Conservation (phyloP, 176 grass and related monocot genomes). For the Elymus sibiricus region DNA sequence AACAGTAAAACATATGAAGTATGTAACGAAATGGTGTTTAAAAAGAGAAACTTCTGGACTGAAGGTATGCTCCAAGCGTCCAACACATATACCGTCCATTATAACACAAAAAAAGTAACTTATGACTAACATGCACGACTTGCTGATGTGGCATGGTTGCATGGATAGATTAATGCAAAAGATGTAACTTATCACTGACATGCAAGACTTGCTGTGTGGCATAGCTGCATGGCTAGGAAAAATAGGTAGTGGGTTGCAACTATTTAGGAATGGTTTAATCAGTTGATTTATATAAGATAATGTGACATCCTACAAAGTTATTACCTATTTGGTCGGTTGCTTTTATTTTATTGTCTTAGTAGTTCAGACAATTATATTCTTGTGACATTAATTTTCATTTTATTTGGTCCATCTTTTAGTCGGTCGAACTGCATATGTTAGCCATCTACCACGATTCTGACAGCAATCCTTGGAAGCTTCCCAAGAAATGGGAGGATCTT, state of each 20-base stretch:
- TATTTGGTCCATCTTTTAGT: conserved; percentile 56
- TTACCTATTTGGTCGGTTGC: conserved; percentile 7
- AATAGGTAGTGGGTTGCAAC: background rate
- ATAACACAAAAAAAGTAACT: background rate
- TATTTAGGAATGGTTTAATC: background rate
- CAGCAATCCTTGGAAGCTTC: conserved; percentile 68
- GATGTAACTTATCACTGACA: background rate
- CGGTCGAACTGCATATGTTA: conserved; percentile 77
- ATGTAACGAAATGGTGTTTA: background rate
- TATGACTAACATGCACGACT: background rate
- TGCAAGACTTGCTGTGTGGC: background rate
- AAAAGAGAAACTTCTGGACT: background rate
- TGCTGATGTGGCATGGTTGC: background rate
- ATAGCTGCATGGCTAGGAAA: background rate
- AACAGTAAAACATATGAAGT: background rate
- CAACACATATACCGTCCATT: background rate
- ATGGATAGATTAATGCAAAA: background rate
- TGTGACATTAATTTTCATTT: conserved; percentile 3
- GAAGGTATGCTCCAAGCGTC: background rate
- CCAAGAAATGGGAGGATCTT: conserved; percentile 94
- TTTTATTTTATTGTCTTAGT: conserved; percentile 15
- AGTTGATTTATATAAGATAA: conserved; percentile 9
- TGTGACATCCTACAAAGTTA: background rate
- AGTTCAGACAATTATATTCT: conserved; percentile 14
- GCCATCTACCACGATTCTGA: conserved; percentile 95